Evolutionary conservation across 2,329 filamentous ascomycete genomes (phyloP), one percentile per base, ranked within the genome.

Genomic region (Zymoseptoria brevis): DNA sequence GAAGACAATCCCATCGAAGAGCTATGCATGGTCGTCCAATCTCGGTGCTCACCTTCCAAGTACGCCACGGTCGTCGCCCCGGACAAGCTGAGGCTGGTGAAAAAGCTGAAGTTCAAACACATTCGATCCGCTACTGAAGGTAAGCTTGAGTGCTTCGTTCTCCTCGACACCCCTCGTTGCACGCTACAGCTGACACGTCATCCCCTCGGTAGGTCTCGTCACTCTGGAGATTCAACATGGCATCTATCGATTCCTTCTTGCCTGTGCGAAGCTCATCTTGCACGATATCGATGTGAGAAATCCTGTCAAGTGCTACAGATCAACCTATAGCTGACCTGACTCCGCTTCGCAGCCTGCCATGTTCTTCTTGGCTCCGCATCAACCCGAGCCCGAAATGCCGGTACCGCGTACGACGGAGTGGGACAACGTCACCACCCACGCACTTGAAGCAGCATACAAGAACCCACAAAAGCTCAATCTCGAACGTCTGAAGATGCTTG

Each of bases 371-470:
- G 61, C 61, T 5, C 62, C 65, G 8, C 48, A 57, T 19, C 55
- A 61, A 21, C 58, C 66, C 1, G 58, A 62, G 55, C 64, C 62
- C 2, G 16, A 54, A 1, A 53, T 56, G 19, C 55, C 56, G 2
- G 19, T 50, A 4, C 48, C 58, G 6, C 59, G 50, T 8, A 19
- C 48, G 3, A 53, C 54, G 2, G 50, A 59, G n/a, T 64, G 59
- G 41, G 45, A 56, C 3, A 24, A 13, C 4, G 51, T 53, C 22
- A 55, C 59, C 19, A 51, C 56, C n/a, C 59, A 66, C 26, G 60
- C 76, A 1, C 68, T 74, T 1, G 81, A 85, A 62, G 79, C 78
- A 0, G 80, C 82, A 0, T 87, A 85, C 59, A 72, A 79, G 3
- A 56, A 76, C 0, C 82, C 83, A 0, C 71, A 74, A 0, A 63